Evolutionary conservation across 2,329 filamentous ascomycete genomes (phyloP), one percentile per base, ranked within the genome.

Genomic region (Fusarium caatingaense): DNA sequence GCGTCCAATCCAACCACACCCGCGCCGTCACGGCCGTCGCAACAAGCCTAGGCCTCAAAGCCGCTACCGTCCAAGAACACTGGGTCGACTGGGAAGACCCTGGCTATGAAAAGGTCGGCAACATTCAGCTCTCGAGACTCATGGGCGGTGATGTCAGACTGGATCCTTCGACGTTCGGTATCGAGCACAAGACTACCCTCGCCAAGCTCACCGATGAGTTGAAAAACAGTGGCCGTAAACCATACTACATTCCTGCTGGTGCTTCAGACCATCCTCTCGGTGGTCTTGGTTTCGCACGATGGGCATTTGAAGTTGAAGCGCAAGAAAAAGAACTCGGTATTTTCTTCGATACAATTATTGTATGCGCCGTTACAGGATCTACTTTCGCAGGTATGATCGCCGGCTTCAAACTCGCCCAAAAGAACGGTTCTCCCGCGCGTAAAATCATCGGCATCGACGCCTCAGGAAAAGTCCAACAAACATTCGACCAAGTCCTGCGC

Each of bases 321-420:
- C 90, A 93, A 78, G 91, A 93, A 78, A 80, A 81, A 66, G 82
- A 85, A 67, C 69, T 88, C 27, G 89, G 88, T 1, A 74, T 91
- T 13, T 90, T 90, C 77, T 93, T 92, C 77, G 89, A 91, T 72
- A 89, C 86, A 2, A 75, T 93, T 10, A 79, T 93, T 56, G 91
- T 92, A 11, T 92, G 90, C 76, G 89, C 88, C 20, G 91, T 92
- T 3, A 92, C 91, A 1, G 91, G 91, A 6, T 89, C 86, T 8
- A 93, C 91, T 2, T 85, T 92, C 76, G 91, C 88, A 1, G 91
- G 91, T 11, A 91, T 93, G 84, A 83, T 93, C 11, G 91, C 90
- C 0, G 91, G 91, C 0, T 92, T 92, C 78, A 92, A 91, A 80
- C 81, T 91, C 25, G 80, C 86, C 4, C 83, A 91, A 78, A 79